phyloP scores from a whole-genome alignment of 495 filamentous ascomycete species.

The Hypoxylon lienhwacheense region DNA sequence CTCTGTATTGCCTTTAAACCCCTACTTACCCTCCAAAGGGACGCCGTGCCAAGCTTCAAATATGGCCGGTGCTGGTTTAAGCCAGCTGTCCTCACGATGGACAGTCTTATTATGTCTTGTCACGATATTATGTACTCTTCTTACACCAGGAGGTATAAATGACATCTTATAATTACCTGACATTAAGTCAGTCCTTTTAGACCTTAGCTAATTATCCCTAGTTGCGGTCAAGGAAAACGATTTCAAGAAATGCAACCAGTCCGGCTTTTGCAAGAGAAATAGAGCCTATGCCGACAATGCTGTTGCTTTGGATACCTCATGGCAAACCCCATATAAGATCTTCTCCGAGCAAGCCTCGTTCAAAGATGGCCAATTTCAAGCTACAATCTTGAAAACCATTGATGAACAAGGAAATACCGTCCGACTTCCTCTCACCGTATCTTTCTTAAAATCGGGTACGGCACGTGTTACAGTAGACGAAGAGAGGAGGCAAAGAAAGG shows the following conservation, averaged over 20 bases:
- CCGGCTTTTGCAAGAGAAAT: conserved; percentile 95
- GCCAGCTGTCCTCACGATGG: conserved; percentile 59
- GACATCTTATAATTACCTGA: not conserved
- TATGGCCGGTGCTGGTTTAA: conserved; percentile 36
- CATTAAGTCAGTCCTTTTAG: no score
- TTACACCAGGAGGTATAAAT: conserved; percentile 53
- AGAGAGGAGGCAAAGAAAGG: conserved; percentile 81
- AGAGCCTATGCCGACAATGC: conserved; percentile 83
- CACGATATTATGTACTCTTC: conserved; percentile 47
- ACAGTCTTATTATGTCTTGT: conserved; percentile 55
- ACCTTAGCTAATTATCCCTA: conserved; percentile 42
- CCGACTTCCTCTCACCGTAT: conserved; percentile 78
- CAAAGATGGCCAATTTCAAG: conserved; percentile 77
- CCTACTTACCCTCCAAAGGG: conserved; percentile 9
- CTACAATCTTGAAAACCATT: conserved; percentile 74
- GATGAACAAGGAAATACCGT: conserved; percentile 62
- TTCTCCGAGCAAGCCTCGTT: conserved; percentile 69
- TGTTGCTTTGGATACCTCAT: conserved; percentile 61
- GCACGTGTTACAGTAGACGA: conserved; percentile 89
- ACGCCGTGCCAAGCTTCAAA: conserved; percentile 25
- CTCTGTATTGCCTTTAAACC: conserved; percentile 13
- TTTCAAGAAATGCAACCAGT: conserved; percentile 94
- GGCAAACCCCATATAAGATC: conserved; percentile 82
- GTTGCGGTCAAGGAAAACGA: conserved; percentile 89
- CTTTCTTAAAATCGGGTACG: conserved; percentile 84